Percentiles rank a stretch among this genome's conserved stretches.
Evolutionary conservation across 305 asterid species (phyloP).

Genomic region (Coffea humblotiana): DNA sequence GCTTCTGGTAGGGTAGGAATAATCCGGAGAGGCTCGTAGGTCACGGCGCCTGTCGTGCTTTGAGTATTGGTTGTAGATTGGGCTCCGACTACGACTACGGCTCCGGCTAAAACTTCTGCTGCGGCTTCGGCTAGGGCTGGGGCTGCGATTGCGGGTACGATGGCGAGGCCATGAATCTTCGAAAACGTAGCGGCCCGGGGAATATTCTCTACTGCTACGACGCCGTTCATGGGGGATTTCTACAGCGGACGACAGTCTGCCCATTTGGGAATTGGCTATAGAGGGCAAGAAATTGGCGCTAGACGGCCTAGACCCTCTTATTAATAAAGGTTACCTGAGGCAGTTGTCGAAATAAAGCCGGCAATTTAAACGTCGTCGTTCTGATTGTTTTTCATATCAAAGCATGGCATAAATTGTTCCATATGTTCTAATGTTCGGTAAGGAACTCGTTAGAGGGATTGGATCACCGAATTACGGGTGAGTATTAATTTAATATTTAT

Average conservation of each 20-base stretch:
- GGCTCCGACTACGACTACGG: constrained; percentile 61
- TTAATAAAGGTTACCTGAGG: too few relatives aligned
- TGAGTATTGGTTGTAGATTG: constrained; percentile 31
- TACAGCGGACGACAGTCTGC: constrained; percentile 55
- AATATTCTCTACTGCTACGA: constrained; percentile 25
- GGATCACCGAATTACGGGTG: too few relatives aligned
- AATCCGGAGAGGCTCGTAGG: constrained; percentile 72
- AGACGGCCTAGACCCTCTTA: too few relatives aligned
- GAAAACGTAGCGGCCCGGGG: constrained; percentile 35
- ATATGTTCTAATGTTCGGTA: too few relatives aligned
- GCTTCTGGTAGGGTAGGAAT: constrained; percentile 38
- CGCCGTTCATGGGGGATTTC: constrained; percentile 60
- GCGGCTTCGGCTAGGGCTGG: constrained; percentile 28
- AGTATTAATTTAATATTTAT: too few relatives aligned
- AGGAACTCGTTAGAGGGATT: too few relatives aligned
- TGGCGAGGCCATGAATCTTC: constrained; percentile 21
- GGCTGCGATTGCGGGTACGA: constrained; percentile 31
- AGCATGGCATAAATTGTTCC: too few relatives aligned
- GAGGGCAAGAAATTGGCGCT: too few relatives aligned
- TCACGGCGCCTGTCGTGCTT: constrained; percentile 22
- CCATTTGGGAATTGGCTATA: constrained; percentile 33
- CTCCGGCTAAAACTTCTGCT: constrained; percentile 35
- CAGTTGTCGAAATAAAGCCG: too few relatives aligned
- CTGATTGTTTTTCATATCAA: too few relatives aligned
- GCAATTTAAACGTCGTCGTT: too few relatives aligned